Evolutionary conservation across 1,284 basidiomycete genomes (phyloP), one percentile per base, ranked within the genome.

Genomic region (Tilletia horrida): DNA sequence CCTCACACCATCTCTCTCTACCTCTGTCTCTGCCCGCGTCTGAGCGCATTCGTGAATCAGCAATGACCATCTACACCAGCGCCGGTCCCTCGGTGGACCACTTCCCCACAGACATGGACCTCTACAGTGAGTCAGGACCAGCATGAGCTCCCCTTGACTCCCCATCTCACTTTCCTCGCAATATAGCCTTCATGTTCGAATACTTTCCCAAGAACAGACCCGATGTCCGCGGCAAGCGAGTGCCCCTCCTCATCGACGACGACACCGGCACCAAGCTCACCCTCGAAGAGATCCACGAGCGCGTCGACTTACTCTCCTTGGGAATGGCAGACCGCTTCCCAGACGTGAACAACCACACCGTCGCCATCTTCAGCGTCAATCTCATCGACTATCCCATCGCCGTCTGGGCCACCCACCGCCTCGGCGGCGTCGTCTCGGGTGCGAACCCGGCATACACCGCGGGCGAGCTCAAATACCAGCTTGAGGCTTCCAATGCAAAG

Each of bases 361-460:
- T 73, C 8, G 66, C 66, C 52, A 52, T 76, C 63, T 78, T 74
- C 35, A 73, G 73, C 2, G 67, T 75, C 64, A 78, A 78, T 66
- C 69, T 64, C 59, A 66, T 78, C 63, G 90, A 91, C 78, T 92
- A 91, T 71, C 86, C 88, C 0, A 84, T 88, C 9, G 84, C 84
- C 1, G 83, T 91, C 13, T 92, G 91, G 90, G 91, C 90, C 1
- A 82, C 85, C 1, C 90, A 91, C 72, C 86, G 86, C 50, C 82
- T 91, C 14, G 90, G 91, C 13, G 91, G 84, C 2, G 86, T 89
- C 64, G 84, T 89, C 80, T 88, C 88, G 85, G 87, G 85, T 21
- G 87, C 87, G 1, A 92, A 92, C 75, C 89, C 90, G 0, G 84
- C 87, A 7, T 91, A 89, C 77, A 86, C 85, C 3, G 82, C 82